Conservation (phyloP, 1,284 basidiomycete genomes). For the Puccinia horiana region DNA sequence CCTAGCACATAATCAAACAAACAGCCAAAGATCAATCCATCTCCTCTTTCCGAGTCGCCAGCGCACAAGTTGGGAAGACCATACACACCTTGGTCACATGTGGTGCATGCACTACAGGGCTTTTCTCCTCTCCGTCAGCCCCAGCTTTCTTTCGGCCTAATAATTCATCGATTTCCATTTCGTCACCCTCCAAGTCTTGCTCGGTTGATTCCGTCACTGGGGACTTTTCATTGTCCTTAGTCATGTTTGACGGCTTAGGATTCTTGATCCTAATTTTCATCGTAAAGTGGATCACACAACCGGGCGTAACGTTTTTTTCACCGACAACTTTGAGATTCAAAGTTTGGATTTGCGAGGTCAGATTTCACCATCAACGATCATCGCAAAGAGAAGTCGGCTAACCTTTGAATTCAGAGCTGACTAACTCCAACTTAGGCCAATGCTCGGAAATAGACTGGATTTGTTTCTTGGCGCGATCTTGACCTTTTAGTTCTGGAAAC, state of each 20-base stretch:
- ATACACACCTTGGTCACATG: conserved; percentile 77
- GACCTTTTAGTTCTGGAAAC: conserved; percentile 58
- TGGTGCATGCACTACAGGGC: conserved; percentile 81
- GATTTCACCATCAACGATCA: not conserved
- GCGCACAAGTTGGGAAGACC: conserved; percentile 32
- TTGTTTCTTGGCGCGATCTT: conserved; percentile 30
- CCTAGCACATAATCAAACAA: conserved; percentile 60
- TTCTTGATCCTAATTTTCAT: conserved; percentile 72
- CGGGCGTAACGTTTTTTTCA: conserved; percentile 82
- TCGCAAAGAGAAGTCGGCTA: conserved; percentile 52
- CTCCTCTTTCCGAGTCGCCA: not conserved
- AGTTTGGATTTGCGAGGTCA: conserved; percentile 32
- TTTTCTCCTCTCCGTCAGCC: conserved; percentile 61
- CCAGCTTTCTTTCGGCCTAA: conserved; percentile 66
- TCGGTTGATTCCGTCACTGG: conserved; percentile 52
- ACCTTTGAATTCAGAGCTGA: conserved; percentile 86
- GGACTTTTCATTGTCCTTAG: conserved; percentile 2
- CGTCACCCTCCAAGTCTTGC: conserved; percentile 63
- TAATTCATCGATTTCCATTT: conserved; percentile 71
- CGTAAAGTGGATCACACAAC: conserved; percentile 82
- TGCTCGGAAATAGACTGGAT: conserved; percentile 66
- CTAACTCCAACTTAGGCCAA: conserved; percentile 79
- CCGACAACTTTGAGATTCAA: conserved; percentile 70
- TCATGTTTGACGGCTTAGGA: conserved; percentile 58
- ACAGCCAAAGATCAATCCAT: not conserved